A percentile compares a stretch with the other conserved stretches of the same genome.
These are phyloP conservation scores for Cylindrotheca fusiformis DNA, from an alignment of 108 stramenopile species.

Conservation along the genomic window DNA sequence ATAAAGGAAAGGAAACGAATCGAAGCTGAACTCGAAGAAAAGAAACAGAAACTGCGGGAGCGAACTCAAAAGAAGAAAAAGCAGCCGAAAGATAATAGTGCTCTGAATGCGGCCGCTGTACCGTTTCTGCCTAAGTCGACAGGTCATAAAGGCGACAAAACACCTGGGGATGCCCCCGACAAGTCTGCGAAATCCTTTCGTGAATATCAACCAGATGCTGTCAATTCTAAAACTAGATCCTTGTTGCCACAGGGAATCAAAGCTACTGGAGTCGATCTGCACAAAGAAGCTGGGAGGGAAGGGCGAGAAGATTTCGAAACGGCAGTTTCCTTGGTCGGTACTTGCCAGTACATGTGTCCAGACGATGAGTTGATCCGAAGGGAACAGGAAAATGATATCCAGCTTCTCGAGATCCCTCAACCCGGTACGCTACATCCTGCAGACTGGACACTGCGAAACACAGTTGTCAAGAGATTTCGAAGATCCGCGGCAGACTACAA, in stretches of 20 bases:
- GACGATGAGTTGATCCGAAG: constrained; percentile 77
- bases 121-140: constrained; percentile 2
- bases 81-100: constrained; percentile 5
- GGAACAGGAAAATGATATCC: constrained; percentile 79
- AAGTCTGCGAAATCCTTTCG: neutral
- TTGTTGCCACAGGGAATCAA: constrained; percentile 8
- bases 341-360: constrained; percentile 78
- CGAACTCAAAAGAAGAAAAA: no score
- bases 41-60: constrained; percentile 33
- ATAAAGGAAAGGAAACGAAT: constrained; percentile 37
- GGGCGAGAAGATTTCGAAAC: constrained; percentile 42
- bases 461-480: constrained; percentile 82
- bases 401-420: constrained; percentile 70
- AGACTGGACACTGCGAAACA: constrained; percentile 77
- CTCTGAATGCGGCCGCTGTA: neutral
- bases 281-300: neutral
- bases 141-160: constrained; percentile 1
- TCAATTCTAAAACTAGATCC: constrained; percentile 3
- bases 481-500: constrained; percentile 89
- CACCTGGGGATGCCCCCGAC: neutral
- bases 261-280: neutral
- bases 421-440: constrained; percentile 74
- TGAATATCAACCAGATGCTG: neutral
- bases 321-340: constrained; percentile 70
- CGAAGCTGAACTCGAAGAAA: constrained; percentile 28